Evolutionary conservation across 139 green algal genomes (phyloP).

Genomic region (Ettlia oleoabundans): DNA sequence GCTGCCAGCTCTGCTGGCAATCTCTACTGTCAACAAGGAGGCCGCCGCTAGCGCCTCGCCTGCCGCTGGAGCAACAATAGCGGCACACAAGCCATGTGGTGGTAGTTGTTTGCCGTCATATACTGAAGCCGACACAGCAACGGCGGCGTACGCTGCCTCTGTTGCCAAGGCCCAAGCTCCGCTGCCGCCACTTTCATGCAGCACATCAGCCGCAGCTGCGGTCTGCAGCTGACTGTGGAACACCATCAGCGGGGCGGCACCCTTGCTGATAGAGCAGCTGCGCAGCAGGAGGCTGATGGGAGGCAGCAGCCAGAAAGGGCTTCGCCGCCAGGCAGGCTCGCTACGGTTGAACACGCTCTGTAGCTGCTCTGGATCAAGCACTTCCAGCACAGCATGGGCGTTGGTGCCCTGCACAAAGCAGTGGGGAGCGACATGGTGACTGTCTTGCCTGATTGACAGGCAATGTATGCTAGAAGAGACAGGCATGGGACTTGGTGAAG

Average conservation of each 20-base stretch:
- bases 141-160: slow-evolving; percentile 8
- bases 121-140: neutral
- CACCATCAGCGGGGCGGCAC: neutral
- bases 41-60: too few species aligned
- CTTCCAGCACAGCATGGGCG: slow-evolving; percentile 46
- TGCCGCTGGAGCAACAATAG: too few species aligned
- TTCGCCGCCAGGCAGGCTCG: neutral
- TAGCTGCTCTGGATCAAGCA: neutral
- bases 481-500: too few species aligned
- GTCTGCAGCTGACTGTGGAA: slow-evolving; percentile 4
- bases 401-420: slow-evolving; percentile 57
- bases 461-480: too few species aligned
- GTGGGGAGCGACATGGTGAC: neutral
- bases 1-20: too few species aligned
- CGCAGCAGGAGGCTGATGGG: slow-evolving; percentile 6
- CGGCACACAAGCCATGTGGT: too few species aligned
- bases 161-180: slow-evolving; percentile 10
- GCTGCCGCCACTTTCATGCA: neutral
- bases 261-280: neutral
- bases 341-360: neutral
- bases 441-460: neutral
- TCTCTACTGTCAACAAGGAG: too few species aligned
- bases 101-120: too few species aligned
- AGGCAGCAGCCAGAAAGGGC: slow-evolving; percentile 17
- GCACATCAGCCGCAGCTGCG: neutral